Evolutionary conservation across 495 filamentous ascomycete genomes (phyloP), one percentile per base, ranked within the genome.

Genomic region (Symbiotaphrina buchneri): DNA sequence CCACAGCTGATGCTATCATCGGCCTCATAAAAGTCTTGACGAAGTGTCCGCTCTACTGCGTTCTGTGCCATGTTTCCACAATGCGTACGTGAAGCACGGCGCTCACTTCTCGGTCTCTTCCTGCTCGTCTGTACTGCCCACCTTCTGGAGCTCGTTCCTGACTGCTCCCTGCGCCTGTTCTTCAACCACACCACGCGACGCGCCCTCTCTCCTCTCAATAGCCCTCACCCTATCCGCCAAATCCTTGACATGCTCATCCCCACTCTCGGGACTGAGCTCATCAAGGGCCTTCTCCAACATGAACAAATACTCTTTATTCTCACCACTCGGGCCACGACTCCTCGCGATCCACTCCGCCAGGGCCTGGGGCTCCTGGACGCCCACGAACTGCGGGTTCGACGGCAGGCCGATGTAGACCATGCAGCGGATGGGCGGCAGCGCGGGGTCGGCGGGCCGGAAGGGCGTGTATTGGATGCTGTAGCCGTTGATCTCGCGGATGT

Each of bases 401-500:
- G 90, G 90, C 2, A 85, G 78, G 7, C 90, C 90, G 46, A 99
- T 95, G 47, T 99, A 99, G 0, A 95, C 80, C 38, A 93, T 57
- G 18, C 20, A 19, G 26, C 14, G 11, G 21, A 34, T 28, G 5
- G 18, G 5, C n/a, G 6, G 35, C 34, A 29, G 20, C 28, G 18
- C 22, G 32, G 30, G 16, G 32, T 56, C 43, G 8, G 63, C 55
- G 6, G 75, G 64, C 45, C 78, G 57, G 49, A 92, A 92, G 1
- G 71, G 68, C 14, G 79, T 84, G 49, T 79, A 79, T 45, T 90
- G 80, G 39, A 87, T 82, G 20, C 66, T 76, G 47, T 95, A 95
- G 5, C 90, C 90, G 47, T 95, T 87, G 41, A 94, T 92, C 53
- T 99, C 90, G 10, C 90, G 74, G 34, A 92, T 83, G 46, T 95